Conservation (phyloP, 202 grass and related monocot species). For the Bolboschoenoplectus hybrid region DNA sequence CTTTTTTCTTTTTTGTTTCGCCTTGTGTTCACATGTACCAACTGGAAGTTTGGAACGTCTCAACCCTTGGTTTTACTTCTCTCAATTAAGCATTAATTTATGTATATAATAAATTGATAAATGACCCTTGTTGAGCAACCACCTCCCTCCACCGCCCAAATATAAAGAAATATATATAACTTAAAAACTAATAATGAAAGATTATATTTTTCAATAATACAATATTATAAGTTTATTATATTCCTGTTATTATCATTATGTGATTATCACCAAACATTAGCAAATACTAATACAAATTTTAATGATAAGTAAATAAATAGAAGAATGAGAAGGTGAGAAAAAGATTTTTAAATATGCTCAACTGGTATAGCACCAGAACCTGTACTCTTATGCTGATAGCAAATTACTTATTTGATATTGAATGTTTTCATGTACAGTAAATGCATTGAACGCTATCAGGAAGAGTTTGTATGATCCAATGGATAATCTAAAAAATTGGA, state of each 20-base stretch:
- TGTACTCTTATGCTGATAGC: not conserved
- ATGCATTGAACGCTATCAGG: conserved; percentile 62
- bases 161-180: not conserved
- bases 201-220: not conserved
- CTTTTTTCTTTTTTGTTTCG: conserved; percentile 1
- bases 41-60: not conserved
- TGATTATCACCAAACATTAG: not conserved
- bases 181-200: not conserved
- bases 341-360: not conserved
- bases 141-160: not conserved
- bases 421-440: conserved; percentile 48
- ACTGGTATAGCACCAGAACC: not conserved
- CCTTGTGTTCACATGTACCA: conserved; percentile 20
- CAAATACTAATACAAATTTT: not conserved
- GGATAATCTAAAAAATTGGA: conserved; percentile 74
- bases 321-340: not conserved
- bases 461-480: conserved; percentile 62
- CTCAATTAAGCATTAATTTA: conserved; percentile 15
- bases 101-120: not conserved
- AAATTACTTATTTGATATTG: conserved; percentile 23
- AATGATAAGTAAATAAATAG: not conserved
- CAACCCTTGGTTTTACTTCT: not conserved
- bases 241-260: not conserved
- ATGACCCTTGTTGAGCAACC: not conserved
- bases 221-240: not conserved